phyloP scores from a whole-genome alignment of 169 alveolate genomes.

The Plasmodium yoelii region DNA sequence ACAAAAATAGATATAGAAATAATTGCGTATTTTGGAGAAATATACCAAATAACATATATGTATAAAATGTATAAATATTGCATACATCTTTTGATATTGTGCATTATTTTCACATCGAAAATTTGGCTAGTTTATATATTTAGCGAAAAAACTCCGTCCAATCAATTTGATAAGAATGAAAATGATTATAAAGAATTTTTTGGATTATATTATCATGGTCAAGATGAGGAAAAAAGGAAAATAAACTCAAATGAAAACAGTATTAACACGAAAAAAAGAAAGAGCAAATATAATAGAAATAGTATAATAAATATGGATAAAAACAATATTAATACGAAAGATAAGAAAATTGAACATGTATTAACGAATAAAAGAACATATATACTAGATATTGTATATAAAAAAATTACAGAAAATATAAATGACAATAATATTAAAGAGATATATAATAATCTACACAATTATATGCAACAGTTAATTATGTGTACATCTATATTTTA shows the following conservation, averaged over 20 bases:
- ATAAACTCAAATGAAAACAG: background rate
- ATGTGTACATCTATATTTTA: conserved; percentile 59
- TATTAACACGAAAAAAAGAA: background rate
- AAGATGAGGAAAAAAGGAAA: background rate
- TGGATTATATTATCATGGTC: background rate
- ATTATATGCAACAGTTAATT: conserved; percentile 66
- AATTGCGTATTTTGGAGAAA: conserved; percentile 63
- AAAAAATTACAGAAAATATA: conserved; percentile 26
- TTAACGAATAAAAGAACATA: conserved; percentile 16
- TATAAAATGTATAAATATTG: conserved; percentile 49
- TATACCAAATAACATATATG: conserved; percentile 49
- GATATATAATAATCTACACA: conserved; percentile 58
- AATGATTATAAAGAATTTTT: background rate
- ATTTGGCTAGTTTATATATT: conserved; percentile 51
- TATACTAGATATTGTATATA: conserved; percentile 37
- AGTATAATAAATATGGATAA: background rate
- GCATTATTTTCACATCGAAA: conserved; percentile 44
- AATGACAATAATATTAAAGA: conserved; percentile 32
- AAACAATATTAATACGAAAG: background rate
- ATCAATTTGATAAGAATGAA: background rate
- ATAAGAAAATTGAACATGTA: background rate
- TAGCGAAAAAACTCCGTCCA: conserved; percentile 20
- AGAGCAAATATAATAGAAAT: background rate
- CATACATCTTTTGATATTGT: conserved; percentile 30
- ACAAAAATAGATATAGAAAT: conserved; percentile 48